Evolutionary conservation across 805 yeast species (phyloP).

Genomic region (Phaffomyces thermotolerans): DNA sequence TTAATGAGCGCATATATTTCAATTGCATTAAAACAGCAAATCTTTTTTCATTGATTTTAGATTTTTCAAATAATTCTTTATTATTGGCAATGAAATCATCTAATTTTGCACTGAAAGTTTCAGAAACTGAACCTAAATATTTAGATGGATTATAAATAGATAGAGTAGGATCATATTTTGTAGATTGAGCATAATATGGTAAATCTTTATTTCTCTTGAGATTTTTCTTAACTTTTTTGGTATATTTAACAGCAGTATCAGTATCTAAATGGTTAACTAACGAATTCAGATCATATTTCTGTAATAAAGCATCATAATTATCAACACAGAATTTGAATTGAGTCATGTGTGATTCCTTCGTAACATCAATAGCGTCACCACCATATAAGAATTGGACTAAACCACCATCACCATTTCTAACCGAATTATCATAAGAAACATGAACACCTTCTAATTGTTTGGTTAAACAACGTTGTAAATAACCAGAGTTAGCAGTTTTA

Average conservation of each 20-base stretch:
- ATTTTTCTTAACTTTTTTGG: slow-evolving; percentile 74
- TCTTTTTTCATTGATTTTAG: slow-evolving; percentile 60
- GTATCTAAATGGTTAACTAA: slow-evolving; percentile 71
- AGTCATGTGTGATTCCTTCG: slow-evolving; percentile 88
- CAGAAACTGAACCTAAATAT: slow-evolving; percentile 89
- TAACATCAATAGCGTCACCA: slow-evolving; percentile 93
- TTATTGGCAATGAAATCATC: slow-evolving; percentile 60
- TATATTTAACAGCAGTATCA: slow-evolving; percentile 70
- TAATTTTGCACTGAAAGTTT: slow-evolving; percentile 73
- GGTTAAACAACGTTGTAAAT: slow-evolving; percentile 95
- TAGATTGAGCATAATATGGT: slow-evolving; percentile 55
- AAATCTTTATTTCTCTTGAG: slow-evolving; percentile 53
- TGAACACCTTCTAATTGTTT: slow-evolving; percentile 98
- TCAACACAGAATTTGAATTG: slow-evolving; percentile 91
- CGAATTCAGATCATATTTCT: slow-evolving; percentile 80
- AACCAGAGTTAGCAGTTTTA: slow-evolving; percentile 96
- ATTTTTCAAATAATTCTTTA: slow-evolving; percentile 44
- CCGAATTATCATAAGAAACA: slow-evolving; percentile 87
- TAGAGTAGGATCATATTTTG: slow-evolving; percentile 82
- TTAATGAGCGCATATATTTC: slow-evolving; percentile 93
- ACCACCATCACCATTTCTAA: slow-evolving; percentile 92
- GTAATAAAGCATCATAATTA: slow-evolving; percentile 78
- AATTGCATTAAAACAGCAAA: slow-evolving; percentile 96
- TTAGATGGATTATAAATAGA: slow-evolving; percentile 83
- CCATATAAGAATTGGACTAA: slow-evolving; percentile 94